Percentiles rank a stretch among this genome's conserved stretches.
Conservation (phyloP, 2,329 filamentous ascomycete genomes). For the Tolypocladium pustulatum region DNA sequence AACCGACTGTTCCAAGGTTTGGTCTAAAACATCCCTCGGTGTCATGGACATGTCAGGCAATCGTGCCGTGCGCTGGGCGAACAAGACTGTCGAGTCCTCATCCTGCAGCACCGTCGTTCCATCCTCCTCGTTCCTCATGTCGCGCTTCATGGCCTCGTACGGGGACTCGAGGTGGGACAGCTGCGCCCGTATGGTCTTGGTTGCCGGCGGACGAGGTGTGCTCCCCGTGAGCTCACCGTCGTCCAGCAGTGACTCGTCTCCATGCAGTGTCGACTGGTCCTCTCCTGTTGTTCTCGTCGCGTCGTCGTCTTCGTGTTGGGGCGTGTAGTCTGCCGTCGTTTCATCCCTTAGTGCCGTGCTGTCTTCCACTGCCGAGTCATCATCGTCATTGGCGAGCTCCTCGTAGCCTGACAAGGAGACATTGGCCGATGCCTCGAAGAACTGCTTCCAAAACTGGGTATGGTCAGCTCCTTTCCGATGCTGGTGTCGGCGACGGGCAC, state of each 20-base stretch:
- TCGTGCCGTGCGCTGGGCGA: constrained; percentile 41
- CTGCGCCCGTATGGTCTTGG: constrained; percentile 36
- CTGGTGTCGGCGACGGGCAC: neutral
- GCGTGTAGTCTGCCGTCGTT: constrained; percentile 37
- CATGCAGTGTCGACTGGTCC: constrained; percentile 24
- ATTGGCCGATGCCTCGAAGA: constrained; percentile 97
- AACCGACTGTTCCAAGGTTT: constrained; percentile 21
- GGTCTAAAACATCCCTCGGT: constrained; percentile 32
- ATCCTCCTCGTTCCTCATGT: constrained; percentile 43
- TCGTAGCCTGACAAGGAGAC: constrained; percentile 94
- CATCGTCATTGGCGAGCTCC: constrained; percentile 63
- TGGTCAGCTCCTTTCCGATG: neutral
- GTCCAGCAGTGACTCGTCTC: constrained; percentile 58
- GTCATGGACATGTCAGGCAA: constrained; percentile 54
- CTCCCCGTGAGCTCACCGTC: constrained; percentile 54
- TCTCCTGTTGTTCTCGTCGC: constrained; percentile 19
- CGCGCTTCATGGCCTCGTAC: constrained; percentile 62
- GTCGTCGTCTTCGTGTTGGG: constrained; percentile 26
- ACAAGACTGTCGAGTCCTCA: constrained; percentile 36
- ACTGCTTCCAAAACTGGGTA: constrained; percentile 93
- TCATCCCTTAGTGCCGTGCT: constrained; percentile 47
- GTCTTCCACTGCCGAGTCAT: constrained; percentile 37
- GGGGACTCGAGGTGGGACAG: constrained; percentile 64
- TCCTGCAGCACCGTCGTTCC: constrained; percentile 26
- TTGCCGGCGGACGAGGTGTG: constrained; percentile 51